Conservation (phyloP, 1,139 yeast genomes). For the Yamadazyma diddensiae region DNA sequence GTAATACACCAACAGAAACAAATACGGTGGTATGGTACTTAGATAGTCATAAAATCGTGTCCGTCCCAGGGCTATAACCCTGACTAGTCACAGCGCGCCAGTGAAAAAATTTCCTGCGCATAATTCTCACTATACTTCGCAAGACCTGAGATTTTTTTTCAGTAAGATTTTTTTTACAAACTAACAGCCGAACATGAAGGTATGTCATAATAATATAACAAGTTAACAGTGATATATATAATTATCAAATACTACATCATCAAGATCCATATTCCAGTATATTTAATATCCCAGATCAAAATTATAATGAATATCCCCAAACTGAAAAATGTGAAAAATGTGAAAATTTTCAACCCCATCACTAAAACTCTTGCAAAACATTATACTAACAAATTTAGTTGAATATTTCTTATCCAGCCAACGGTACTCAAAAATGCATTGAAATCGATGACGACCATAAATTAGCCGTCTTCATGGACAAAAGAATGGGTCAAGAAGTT, state of each 20-base stretch:
- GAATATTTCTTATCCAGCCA: conserved; percentile 99
- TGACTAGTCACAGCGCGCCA: conserved; percentile 3
- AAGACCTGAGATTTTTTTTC: conserved; percentile 34
- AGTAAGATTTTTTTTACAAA: conserved; percentile 14
- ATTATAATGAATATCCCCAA: too few relatives aligned
- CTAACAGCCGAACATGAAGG: conserved; percentile 13
- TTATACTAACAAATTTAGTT: conserved; percentile 49
- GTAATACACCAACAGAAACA: too few relatives aligned
- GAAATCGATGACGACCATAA: conserved; percentile 99
- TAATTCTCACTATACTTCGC: conserved; percentile 23
- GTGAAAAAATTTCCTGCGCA: conserved; percentile 1
- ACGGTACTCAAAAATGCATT: conserved; percentile 98
- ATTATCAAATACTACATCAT: too few relatives aligned
- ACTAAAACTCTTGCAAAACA: not conserved
- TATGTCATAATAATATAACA: too few relatives aligned
- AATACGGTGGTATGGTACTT: too few relatives aligned
- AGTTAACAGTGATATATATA: too few relatives aligned
- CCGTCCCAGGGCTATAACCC: conserved; percentile 1
- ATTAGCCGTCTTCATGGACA: conserved; percentile 97
- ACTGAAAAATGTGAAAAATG: conserved; percentile 4
- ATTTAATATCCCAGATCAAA: not conserved
- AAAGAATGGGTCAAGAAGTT: conserved; percentile 99
- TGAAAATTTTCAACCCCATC: conserved; percentile 2
- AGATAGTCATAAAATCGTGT: too few relatives aligned
- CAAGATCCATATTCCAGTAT: too few relatives aligned